phyloP scores from a whole-genome alignment of 148 eudicot genomes.

The Oxyria digyna region DNA sequence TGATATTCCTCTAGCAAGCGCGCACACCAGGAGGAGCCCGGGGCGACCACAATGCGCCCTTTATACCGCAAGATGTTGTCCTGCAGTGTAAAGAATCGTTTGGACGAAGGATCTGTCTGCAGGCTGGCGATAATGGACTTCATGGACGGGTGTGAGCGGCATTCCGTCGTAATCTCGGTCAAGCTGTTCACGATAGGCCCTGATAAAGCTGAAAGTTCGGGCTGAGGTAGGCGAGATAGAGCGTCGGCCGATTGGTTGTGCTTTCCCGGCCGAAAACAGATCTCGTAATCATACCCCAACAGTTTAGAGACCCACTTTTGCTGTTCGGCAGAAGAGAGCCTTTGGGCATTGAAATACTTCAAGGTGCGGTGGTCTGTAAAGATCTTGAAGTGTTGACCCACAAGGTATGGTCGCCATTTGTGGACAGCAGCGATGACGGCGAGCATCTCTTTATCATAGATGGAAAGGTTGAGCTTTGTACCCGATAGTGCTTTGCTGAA shows the following conservation, averaged over 20 bases:
- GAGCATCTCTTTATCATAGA: too few species aligned
- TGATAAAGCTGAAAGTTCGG: not conserved
- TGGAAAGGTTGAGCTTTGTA: too few species aligned
- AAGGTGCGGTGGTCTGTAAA: too few species aligned
- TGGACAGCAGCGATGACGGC: slow-evolving; percentile 7
- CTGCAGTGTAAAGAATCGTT: not conserved
- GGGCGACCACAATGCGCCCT: not conserved
- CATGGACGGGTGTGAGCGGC: not conserved
- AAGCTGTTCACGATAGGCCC: not conserved
- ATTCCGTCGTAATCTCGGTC: not conserved
- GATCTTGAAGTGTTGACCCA: not conserved
- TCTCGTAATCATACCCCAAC: not conserved
- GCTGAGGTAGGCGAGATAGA: not conserved
- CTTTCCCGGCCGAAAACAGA: not conserved
- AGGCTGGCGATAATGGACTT: not conserved
- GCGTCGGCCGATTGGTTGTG: not conserved
- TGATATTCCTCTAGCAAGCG: not conserved
- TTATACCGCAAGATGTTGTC: not conserved
- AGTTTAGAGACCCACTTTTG: not conserved
- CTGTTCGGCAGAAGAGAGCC: not conserved
- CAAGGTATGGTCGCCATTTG: slow-evolving; percentile 10
- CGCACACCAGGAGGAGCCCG: not conserved
- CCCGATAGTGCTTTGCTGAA: too few species aligned
- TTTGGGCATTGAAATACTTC: not conserved
- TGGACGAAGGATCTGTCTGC: not conserved